Percentiles rank a stretch among this genome's conserved stretches.
Evolutionary conservation across 2,329 filamentous ascomycete species (phyloP).

Genomic region (Diaporthe australafricana): DNA sequence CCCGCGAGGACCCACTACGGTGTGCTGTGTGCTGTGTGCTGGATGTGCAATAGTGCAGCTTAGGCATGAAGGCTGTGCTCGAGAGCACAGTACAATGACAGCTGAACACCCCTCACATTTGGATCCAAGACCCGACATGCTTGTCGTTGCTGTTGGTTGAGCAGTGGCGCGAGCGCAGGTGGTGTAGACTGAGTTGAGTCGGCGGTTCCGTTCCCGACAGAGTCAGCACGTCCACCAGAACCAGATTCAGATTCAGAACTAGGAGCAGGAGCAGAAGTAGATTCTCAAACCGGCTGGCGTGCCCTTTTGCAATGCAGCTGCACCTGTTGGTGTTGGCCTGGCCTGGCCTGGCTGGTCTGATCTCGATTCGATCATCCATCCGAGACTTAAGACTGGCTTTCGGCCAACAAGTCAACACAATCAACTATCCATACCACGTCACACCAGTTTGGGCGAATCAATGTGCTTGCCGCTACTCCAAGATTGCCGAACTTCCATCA

Average conservation of each 20-base stretch:
- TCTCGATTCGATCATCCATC: slow-evolving; percentile 13
- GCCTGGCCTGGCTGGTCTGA: not conserved
- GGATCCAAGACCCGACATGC: not conserved
- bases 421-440: not conserved
- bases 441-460: not conserved
- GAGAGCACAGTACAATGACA: not conserved
- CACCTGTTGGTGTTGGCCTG: not conserved
- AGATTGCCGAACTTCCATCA: not conserved
- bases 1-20: not conserved
- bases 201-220: not conserved
- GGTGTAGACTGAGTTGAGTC: not conserved
- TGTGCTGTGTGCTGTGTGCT: not conserved
- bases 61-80: slow-evolving; percentile 6
- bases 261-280: not conserved
- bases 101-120: not conserved
- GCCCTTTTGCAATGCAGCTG: slow-evolving; percentile 5
- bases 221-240: not conserved
- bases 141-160: not conserved
- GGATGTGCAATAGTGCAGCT: not conserved
- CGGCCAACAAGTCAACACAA: not conserved
- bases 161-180: not conserved
- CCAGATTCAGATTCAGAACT: not conserved
- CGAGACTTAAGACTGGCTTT: not conserved
- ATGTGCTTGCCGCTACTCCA: slow-evolving; percentile 3
- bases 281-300: slow-evolving; percentile 7